Base-by-base conservation (phyloP, 345 rosid species). In the Geranium brycei region DNA sequence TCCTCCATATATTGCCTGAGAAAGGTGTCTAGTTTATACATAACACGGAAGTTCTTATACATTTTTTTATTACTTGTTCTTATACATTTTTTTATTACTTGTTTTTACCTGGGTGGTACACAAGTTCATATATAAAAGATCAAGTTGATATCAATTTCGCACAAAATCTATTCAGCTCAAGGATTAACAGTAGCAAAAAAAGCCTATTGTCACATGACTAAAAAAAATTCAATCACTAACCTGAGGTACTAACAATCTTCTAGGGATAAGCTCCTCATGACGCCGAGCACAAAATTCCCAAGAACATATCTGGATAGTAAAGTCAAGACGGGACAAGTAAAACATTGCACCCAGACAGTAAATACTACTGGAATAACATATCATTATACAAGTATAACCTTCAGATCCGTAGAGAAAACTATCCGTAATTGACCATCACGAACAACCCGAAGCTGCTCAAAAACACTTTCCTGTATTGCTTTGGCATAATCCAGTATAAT, bases 131-230 rank as follows among this genome's bases (percentile, higher is more conserved):
- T 3, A 47, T 13, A 35, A 35, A 10, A 6, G 15, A 11, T 47
- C 53, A 57, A 57, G 18, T 17, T 57, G 19, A 57, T 57, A 57
- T 12, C 18, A 4, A 17, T 57, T 16, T 8, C 4, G 19, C 19
- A 16, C 6, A 15, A 57, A 57, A 16, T 17, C 1, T 7, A 57
- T 57, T 57, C 3, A 15, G 18, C n/a, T 15, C 18, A 17, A 35
- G 18, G 82, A 19, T 93, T 91, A 91, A 89, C 87, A 73, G 87
- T 95, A 59, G 87, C 87, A 62, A 4, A 35, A 35, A 89, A 53
- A 89, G 85, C 86, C 71, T 87, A 95, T 75, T 87, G 91, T 67
- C 87, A 57, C 51, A 89, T 85, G 5, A 31, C 10, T 2, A 19
- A n/a, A 58, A 60, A 7, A 30, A 35, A 7, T 28, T 31, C 14